Evolutionary conservation across 2,329 filamentous ascomycete genomes (phyloP).

Genomic region (Neofusicoccum sp.): DNA sequence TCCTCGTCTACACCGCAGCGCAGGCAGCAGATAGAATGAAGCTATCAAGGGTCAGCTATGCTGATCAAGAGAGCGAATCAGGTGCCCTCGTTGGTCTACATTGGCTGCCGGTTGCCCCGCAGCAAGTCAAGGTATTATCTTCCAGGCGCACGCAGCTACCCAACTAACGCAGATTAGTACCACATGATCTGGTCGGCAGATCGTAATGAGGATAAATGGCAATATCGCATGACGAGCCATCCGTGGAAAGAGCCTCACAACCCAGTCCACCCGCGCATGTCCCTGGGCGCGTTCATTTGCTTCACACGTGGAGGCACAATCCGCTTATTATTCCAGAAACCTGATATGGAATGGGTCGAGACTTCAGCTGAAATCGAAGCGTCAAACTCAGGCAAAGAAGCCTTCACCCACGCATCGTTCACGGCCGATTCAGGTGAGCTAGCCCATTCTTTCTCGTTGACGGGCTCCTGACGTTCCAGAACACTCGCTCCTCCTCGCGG

Average conservation of each 20-base stretch:
- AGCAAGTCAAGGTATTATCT: slow-evolving; percentile 36
- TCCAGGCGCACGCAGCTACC: background rate
- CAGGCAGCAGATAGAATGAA: slow-evolving; percentile 72
- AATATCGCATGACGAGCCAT: slow-evolving; percentile 65
- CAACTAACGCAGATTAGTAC: slow-evolving; percentile 27
- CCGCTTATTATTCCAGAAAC: slow-evolving; percentile 74
- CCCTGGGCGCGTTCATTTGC: slow-evolving; percentile 66
- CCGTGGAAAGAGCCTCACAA: slow-evolving; percentile 71
- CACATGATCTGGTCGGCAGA: slow-evolving; percentile 41
- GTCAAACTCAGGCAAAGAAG: slow-evolving; percentile 59
- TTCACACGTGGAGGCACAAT: slow-evolving; percentile 73
- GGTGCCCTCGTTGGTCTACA: slow-evolving; percentile 78
- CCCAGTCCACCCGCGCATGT: slow-evolving; percentile 47
- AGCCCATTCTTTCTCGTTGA: background rate
- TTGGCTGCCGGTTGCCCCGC: slow-evolving; percentile 63
- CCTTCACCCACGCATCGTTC: slow-evolving; percentile 42
- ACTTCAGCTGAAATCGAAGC: slow-evolving; percentile 71
- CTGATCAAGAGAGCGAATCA: slow-evolving; percentile 71
- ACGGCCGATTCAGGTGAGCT: slow-evolving; percentile 66
- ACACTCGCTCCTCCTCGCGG: slow-evolving; percentile 59
- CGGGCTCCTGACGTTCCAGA: slow-evolving; percentile 28
- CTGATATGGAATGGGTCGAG: slow-evolving; percentile 69
- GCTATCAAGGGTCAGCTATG: slow-evolving; percentile 59
- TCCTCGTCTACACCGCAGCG: slow-evolving; percentile 70
- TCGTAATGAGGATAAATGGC: slow-evolving; percentile 54